These are phyloP conservation scores for Calonectria henricotiae DNA, from an alignment of 2,329 filamentous ascomycete genomes.

Conservation along the genomic window DNA sequence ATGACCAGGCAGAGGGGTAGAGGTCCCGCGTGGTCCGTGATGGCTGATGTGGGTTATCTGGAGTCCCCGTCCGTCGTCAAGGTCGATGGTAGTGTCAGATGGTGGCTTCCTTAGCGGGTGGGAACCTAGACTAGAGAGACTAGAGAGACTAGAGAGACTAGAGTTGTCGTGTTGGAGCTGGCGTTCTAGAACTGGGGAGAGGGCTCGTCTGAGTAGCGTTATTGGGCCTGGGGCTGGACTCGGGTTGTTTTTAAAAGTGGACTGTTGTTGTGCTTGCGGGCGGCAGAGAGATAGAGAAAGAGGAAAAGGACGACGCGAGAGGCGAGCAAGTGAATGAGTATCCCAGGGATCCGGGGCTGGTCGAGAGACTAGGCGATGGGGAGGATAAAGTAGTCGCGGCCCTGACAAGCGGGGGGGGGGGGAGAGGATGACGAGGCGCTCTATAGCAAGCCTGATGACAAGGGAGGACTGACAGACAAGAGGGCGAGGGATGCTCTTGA, in stretches of 20 bases:
- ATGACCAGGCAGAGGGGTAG: conserved; percentile 11
- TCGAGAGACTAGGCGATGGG: conserved; percentile 17
- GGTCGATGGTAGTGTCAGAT: conserved; percentile 29
- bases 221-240: conserved; percentile 27
- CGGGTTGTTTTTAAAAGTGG: conserved; percentile 26
- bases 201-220: conserved; percentile 23
- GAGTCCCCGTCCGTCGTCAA: conserved; percentile 5
- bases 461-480: conserved; percentile 16
- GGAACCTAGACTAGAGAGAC: conserved; percentile 1
- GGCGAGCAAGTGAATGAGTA: conserved; percentile 2
- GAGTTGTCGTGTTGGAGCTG: conserved; percentile 24
- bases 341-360: conserved; percentile 42
- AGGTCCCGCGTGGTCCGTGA: conserved; percentile 19
- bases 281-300: background rate
- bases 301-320: background rate
- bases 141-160: background rate
- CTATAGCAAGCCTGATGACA: conserved; percentile 30
- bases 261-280: conserved; percentile 10
- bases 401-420: background rate
- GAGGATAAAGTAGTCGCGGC: conserved; percentile 17
- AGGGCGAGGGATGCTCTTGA: conserved; percentile 17
- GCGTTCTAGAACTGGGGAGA: conserved; percentile 33
- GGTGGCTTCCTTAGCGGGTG: conserved; percentile 33
- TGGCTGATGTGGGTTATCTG: conserved; percentile 19
- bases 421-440: conserved; percentile 14